These are phyloP conservation scores for Rhododendron simsii DNA, from an alignment of 148 eudicot species.

Conservation along the genomic window DNA sequence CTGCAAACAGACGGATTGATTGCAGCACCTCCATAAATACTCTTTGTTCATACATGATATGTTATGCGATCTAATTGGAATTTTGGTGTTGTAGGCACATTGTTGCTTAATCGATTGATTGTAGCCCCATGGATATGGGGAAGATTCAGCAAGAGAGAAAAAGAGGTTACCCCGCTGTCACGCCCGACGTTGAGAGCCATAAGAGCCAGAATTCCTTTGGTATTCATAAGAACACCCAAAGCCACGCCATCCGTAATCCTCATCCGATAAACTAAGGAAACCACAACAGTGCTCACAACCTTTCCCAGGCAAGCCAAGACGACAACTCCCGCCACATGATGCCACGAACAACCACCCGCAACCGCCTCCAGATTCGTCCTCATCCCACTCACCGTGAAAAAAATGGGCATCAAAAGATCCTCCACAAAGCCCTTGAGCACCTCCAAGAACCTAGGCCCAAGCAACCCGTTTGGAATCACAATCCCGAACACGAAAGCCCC, in stretches of 20 bases:
- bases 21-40: too few relatives aligned
- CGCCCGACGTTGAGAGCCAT: slow-evolving; percentile 8
- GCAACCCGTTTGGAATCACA: slow-evolving; percentile 16
- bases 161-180: slow-evolving; percentile 13
- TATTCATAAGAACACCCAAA: slow-evolving; percentile 20
- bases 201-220: slow-evolving; percentile 19
- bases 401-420: slow-evolving; percentile 22
- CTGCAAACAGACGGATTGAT: too few relatives aligned
- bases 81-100: background rate
- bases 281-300: slow-evolving; percentile 7
- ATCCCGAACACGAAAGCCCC: slow-evolving; percentile 29
- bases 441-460: slow-evolving; percentile 17
- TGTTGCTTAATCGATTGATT: background rate
- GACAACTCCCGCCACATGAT: background rate
- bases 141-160: background rate
- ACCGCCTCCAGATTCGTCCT: slow-evolving; percentile 4
- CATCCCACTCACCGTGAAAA: slow-evolving; percentile 9
- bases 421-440: slow-evolving; percentile 15
- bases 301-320: slow-evolving; percentile 9
- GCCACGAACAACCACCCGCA: background rate
- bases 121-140: background rate
- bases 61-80: background rate
- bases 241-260: slow-evolving; percentile 14
- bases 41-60: background rate
- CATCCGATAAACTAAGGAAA: slow-evolving; percentile 9